Conservation (phyloP, 1,284 basidiomycete genomes). For the Golubevia sp. region DNA sequence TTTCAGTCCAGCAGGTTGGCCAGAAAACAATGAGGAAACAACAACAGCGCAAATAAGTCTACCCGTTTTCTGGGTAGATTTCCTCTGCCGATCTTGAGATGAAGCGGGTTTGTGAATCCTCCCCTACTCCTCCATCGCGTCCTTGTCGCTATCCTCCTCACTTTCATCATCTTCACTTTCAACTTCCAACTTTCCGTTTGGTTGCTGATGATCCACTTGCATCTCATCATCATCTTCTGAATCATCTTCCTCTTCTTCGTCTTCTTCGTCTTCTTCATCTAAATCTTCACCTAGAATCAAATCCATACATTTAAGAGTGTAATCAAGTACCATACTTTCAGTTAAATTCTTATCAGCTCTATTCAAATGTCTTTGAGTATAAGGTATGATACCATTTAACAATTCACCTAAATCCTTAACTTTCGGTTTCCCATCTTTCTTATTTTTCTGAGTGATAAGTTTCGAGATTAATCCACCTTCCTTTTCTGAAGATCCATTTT, state of each 20-base stretch:
- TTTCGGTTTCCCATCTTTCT: constrained; percentile 8
- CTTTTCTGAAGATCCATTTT: constrained; percentile 10
- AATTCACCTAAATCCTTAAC: constrained; percentile 66
- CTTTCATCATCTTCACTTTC: neutral
- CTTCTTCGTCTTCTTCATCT: too few relatives aligned
- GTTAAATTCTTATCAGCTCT: constrained; percentile 84
- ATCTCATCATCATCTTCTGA: too few relatives aligned
- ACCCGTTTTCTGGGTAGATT: too few relatives aligned
- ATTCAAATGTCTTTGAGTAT: constrained; percentile 87
- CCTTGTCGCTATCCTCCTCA: neutral
- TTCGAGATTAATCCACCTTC: constrained; percentile 63
- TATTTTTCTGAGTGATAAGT: too few relatives aligned
- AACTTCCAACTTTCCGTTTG: constrained; percentile 2
- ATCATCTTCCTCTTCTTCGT: too few relatives aligned
- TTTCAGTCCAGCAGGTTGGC: too few relatives aligned
- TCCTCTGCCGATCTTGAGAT: too few relatives aligned
- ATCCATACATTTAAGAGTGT: constrained; percentile 89
- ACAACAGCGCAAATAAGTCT: too few relatives aligned
- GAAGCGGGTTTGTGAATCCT: too few relatives aligned
- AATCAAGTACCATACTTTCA: constrained; percentile 92
- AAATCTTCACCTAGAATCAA: constrained; percentile 51
- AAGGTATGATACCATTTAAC: constrained; percentile 83
- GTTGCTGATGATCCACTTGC: too few relatives aligned
- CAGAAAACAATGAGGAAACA: too few relatives aligned
- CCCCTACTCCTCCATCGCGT: too few relatives aligned